Evolutionary conservation across 2,329 filamentous ascomycete genomes (phyloP).

Genomic region (Exophiala aquamarina): DNA sequence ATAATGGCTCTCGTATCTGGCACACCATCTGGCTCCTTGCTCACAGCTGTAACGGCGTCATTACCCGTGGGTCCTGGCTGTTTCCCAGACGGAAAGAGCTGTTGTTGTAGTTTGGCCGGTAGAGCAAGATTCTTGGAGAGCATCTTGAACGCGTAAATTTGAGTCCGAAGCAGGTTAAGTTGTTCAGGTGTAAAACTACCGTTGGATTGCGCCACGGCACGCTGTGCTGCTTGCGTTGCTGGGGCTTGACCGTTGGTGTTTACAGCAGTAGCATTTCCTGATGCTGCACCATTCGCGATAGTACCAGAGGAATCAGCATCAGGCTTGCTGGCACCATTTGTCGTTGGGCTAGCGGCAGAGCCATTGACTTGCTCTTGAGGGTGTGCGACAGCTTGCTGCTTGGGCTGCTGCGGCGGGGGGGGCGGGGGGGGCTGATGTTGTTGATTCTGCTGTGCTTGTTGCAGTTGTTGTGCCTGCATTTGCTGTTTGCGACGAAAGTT

Average conservation of each 20-base stretch:
- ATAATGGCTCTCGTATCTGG: conserved; percentile 30
- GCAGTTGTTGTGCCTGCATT: conserved; percentile 55
- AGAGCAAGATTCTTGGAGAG: conserved; percentile 84
- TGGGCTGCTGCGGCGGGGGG: conserved; percentile 30
- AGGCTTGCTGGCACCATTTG: conserved; percentile 46
- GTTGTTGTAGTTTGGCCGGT: conserved; percentile 74
- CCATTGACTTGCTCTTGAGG: conserved; percentile 44
- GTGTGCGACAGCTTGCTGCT: conserved; percentile 38
- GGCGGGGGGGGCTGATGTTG: conserved; percentile 21
- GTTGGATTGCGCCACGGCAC: conserved; percentile 28
- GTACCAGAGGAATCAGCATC: conserved; percentile 16
- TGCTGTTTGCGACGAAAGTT: conserved; percentile 59
- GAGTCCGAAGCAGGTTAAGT: conserved; percentile 72
- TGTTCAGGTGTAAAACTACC: conserved; percentile 77
- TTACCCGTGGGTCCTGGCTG: conserved; percentile 34
- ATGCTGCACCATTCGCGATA: conserved; percentile 27
- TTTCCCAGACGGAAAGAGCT: conserved; percentile 66
- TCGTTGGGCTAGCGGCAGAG: conserved; percentile 29
- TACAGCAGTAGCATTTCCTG: conserved; percentile 27
- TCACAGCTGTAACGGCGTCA: conserved; percentile 36
- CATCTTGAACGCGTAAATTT: conserved; percentile 89
- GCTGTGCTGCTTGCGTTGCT: conserved; percentile 31
- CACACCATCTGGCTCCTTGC: conserved; percentile 34
- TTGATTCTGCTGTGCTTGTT: conserved; percentile 49
- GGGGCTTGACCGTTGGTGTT: conserved; percentile 7